phyloP scores from a whole-genome alignment of 164 flowering plant species.

The Umbilicus rupestris region DNA sequence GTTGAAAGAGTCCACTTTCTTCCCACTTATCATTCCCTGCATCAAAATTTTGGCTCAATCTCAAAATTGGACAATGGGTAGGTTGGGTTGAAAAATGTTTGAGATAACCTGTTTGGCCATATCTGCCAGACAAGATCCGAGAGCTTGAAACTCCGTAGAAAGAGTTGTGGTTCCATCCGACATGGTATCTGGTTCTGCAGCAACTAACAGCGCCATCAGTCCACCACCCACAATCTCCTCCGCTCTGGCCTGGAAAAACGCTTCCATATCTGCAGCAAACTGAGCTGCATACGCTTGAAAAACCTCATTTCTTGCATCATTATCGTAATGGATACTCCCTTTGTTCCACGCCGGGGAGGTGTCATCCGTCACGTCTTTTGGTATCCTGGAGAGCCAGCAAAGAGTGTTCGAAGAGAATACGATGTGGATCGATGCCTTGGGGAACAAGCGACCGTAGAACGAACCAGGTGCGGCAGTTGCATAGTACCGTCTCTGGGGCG shows the following conservation, averaged over 20 bases:
- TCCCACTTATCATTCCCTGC: conserved; percentile 13
- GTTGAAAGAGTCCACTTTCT: conserved; percentile 12
- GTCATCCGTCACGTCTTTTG: conserved; percentile 3
- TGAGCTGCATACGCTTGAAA: conserved; percentile 4
- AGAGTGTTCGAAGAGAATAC: not conserved
- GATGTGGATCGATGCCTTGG: not conserved
- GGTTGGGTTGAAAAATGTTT: not conserved
- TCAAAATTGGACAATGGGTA: not conserved
- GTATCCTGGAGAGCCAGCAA: conserved; percentile 4
- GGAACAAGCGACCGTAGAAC: conserved; percentile 6
- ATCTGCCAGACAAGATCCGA: conserved; percentile 7
- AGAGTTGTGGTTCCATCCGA: not conserved
- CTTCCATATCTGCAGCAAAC: not conserved
- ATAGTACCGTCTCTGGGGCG: conserved; percentile 1
- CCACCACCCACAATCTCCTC: conserved; percentile 4
- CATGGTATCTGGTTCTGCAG: not conserved
- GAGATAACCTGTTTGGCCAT: conserved; percentile 6
- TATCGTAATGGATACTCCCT: conserved; percentile 3
- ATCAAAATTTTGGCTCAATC: not conserved
- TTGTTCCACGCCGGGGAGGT: conserved; percentile 4
- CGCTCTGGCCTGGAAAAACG: not conserved
- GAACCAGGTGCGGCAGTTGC: conserved; percentile 4
- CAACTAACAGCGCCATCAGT: not conserved
- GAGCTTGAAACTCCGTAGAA: not conserved
- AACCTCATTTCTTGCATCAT: not conserved